Percentiles rank a stretch among this genome's conserved stretches.
Conservation (phyloP, 164 flowering plant species). For the Sextonia rubra region DNA sequence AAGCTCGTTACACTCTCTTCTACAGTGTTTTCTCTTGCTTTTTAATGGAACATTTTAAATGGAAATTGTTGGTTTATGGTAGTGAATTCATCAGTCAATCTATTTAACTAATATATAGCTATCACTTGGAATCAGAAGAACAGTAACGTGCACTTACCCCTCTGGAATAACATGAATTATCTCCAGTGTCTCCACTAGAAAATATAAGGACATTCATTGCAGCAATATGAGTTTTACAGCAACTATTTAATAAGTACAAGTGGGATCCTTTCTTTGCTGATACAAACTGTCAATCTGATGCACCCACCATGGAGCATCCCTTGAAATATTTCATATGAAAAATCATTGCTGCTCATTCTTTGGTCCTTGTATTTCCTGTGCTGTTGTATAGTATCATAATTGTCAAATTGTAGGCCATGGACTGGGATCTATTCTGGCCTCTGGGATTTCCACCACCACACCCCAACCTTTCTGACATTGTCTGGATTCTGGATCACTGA, state of each 20-base stretch:
- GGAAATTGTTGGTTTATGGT: not conserved
- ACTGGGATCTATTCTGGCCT: not conserved
- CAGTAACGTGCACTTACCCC: not conserved
- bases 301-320: not conserved
- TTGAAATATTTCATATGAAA: too few species aligned
- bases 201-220: not conserved
- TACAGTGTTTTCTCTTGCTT: not conserved
- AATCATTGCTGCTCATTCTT: not conserved
- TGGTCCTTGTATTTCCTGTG: not conserved
- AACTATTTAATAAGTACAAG: too few species aligned
- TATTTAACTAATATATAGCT: too few species aligned
- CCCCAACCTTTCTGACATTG: not conserved
- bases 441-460: too few species aligned
- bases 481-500: not conserved
- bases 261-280: too few species aligned
- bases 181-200: not conserved
- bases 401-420: not conserved
- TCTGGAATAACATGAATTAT: not conserved
- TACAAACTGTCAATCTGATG: not conserved
- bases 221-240: too few species aligned
- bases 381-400: not conserved
- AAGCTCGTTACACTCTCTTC: not conserved
- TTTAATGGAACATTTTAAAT: not conserved
- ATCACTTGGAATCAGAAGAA: not conserved
- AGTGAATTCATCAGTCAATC: not conserved